phyloP scores from a whole-genome alignment of 345 rosid species.

The Rhodamnia rubescens region DNA sequence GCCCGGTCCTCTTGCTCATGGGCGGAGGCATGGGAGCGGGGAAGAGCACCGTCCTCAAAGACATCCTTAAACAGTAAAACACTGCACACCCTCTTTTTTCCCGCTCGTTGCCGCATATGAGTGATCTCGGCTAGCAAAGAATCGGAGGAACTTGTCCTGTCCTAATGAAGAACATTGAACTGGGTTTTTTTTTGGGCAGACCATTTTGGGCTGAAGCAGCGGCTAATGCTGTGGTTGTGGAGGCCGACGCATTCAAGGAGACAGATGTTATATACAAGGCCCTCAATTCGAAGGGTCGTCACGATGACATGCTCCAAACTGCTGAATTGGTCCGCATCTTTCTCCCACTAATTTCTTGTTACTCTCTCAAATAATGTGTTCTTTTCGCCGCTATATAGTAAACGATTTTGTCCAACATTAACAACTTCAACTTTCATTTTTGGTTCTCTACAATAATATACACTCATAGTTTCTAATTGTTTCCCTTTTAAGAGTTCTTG shows the following conservation, averaged over 20 bases:
- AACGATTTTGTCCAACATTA: too few species aligned
- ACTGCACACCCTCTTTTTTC: background rate
- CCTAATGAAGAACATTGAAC: background rate
- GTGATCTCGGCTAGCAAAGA: background rate
- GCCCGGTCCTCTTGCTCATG: slow-evolving; percentile 90
- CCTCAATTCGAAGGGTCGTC: slow-evolving; percentile 65
- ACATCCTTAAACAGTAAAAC: slow-evolving; percentile 60
- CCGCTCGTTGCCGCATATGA: background rate
- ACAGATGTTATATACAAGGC: slow-evolving; percentile 82
- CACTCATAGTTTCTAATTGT: too few species aligned
- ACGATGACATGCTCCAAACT: slow-evolving; percentile 70
- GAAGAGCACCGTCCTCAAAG: slow-evolving; percentile 89
- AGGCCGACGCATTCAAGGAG: slow-evolving; percentile 96
- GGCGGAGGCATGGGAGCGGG: slow-evolving; percentile 99
- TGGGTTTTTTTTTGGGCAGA: slow-evolving; percentile 21
- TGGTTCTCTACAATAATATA: too few species aligned
- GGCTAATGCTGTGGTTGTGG: slow-evolving; percentile 69
- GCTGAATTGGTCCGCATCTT: slow-evolving; percentile 54
- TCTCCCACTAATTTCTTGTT: background rate
- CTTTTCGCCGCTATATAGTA: too few species aligned
- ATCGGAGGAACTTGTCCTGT: background rate
- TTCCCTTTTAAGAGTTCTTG: too few species aligned
- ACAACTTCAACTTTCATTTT: too few species aligned
- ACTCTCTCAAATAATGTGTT: background rate
- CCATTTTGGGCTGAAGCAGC: slow-evolving; percentile 75